phyloP scores from a whole-genome alignment of 495 filamentous ascomycete species.

The Rostrohypoxylon terebratum region DNA sequence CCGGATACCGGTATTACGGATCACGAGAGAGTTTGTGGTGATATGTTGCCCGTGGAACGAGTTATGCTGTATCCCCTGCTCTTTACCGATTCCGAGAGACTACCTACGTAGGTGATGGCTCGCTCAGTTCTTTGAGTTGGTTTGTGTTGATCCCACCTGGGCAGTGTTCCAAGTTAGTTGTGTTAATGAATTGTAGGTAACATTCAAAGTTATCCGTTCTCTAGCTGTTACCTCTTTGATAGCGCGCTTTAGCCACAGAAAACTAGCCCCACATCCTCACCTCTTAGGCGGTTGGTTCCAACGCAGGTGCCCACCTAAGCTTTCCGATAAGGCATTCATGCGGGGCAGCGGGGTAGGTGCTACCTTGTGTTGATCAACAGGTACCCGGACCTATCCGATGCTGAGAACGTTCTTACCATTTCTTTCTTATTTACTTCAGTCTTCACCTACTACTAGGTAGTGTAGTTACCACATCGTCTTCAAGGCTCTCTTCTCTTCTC shows the following conservation, averaged over 20 bases:
- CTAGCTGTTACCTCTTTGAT: not conserved
- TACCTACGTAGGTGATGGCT: too few relatives aligned
- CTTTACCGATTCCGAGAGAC: too few relatives aligned
- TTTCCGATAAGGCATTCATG: slow-evolving; percentile 33
- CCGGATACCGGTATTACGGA: too few relatives aligned
- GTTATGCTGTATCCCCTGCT: too few relatives aligned
- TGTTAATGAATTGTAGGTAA: too few relatives aligned
- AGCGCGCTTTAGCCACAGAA: not conserved
- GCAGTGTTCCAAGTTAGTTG: too few relatives aligned
- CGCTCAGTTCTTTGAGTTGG: too few relatives aligned
- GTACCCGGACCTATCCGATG: slow-evolving; percentile 40
- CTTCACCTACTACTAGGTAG: not conserved
- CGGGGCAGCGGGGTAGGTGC: slow-evolving; percentile 45
- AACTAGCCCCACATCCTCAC: not conserved
- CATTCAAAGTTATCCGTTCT: not conserved
- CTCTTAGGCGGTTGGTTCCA: not conserved
- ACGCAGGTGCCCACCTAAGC: slow-evolving; percentile 15
- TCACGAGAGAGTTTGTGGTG: too few relatives aligned
- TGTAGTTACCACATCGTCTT: not conserved
- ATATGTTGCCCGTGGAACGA: too few relatives aligned
- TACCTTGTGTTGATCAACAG: slow-evolving; percentile 37
- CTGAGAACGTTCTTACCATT: not conserved
- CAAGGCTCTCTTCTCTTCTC: not conserved
- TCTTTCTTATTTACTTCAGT: slow-evolving; percentile 3
- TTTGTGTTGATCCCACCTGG: too few relatives aligned